A percentile compares a stretch with the other conserved stretches of the same genome.
These are phyloP conservation scores for Thermoascus crustaceus DNA, from an alignment of 2,329 filamentous ascomycete genomes.

Conservation along the genomic window DNA sequence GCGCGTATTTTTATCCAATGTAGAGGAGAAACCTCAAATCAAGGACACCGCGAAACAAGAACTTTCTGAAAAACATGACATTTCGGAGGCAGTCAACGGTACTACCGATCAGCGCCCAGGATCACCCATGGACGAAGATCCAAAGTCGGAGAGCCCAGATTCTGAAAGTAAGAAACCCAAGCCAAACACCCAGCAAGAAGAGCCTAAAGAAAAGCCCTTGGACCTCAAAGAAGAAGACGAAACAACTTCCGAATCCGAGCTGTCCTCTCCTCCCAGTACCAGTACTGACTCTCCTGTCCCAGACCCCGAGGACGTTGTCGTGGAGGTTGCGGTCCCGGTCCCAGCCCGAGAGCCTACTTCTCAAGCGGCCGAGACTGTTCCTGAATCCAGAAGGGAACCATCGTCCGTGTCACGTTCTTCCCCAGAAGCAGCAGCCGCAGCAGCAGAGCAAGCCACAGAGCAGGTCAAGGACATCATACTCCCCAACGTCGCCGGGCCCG, in stretches of 20 bases:
- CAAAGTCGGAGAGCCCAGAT: not conserved
- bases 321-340: slow-evolving; percentile 3
- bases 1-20: slow-evolving; percentile 23
- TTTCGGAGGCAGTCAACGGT: not conserved
- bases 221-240: no score
- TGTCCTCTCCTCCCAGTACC: no score
- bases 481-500: slow-evolving; percentile 20
- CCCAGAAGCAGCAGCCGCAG: not conserved
- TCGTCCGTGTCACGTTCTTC: not conserved
- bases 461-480: slow-evolving; percentile 17
- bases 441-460: slow-evolving; percentile 8
- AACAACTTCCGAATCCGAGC: no score
- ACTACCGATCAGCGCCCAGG: not conserved
- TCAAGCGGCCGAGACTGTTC: no score
- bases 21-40: not conserved
- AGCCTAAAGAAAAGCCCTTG: not conserved
- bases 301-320: not conserved
- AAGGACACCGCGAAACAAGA: slow-evolving; percentile 2
- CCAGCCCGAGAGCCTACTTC: no score
- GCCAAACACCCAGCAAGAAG: no score
- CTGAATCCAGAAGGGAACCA: not conserved
- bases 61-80: not conserved
- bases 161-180: no score
- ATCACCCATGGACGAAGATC: not conserved
- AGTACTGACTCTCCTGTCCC: no score